Conservation (phyloP, 2,329 filamentous ascomycete genomes). For the Talaromyces sp. region DNA sequence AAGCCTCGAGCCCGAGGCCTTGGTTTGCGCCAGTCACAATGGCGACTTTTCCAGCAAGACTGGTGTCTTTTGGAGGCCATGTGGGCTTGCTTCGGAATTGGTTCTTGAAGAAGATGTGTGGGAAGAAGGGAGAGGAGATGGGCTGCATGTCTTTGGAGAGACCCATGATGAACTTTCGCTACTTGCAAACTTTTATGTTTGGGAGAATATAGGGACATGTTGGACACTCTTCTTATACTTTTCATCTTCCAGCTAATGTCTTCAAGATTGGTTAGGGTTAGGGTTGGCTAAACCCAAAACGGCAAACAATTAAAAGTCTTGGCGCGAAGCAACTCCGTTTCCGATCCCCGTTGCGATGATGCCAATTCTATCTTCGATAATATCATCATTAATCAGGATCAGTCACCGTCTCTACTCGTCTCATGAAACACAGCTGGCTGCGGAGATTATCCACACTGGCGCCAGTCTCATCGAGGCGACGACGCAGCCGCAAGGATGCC, state of each 20-base stretch:
- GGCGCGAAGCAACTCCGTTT: not conserved
- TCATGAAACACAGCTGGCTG: not conserved
- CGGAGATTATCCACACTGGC: not conserved
- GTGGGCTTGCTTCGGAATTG: not conserved
- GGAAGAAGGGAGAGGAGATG: not conserved
- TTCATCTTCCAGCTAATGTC: not conserved
- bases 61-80: not conserved
- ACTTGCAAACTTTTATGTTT: not conserved
- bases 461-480: not conserved
- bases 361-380: not conserved
- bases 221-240: no score
- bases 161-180: not conserved
- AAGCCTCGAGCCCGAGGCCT: conserved; percentile 50
- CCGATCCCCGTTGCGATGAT: not conserved
- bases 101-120: not conserved
- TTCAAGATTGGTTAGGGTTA: not conserved
- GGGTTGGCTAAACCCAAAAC: not conserved
- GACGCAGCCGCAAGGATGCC: not conserved
- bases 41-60: conserved; percentile 35
- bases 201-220: not conserved
- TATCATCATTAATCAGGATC: not conserved
- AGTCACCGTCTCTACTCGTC: not conserved
- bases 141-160: not conserved
- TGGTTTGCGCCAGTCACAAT: conserved; percentile 50
- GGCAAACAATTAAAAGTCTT: not conserved